Base-by-base conservation (phyloP, 169 alveolate species). In the Babesia bovis region DNA sequence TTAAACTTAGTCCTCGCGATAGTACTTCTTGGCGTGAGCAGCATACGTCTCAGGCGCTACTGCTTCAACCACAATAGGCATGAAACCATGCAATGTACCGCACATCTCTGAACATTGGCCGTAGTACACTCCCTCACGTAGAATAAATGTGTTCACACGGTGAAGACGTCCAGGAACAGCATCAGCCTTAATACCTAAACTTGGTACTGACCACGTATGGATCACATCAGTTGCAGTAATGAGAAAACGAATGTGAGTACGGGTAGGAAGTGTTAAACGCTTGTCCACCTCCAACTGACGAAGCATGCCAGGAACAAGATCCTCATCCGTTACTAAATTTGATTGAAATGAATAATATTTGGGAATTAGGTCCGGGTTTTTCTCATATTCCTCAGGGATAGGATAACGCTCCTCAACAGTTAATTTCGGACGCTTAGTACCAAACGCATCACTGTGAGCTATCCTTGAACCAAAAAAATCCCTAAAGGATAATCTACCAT, bases 11-110 rank as follows among this genome's bases (percentile, higher is more conserved):
- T 66, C 92, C 45, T 94, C 97, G 69, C 79, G 83, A 83, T 94
- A 94, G 85, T 92, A 94, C 88, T 94, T 94, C 81, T 89, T 91
- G 30, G 97, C 97, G 66, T 94, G 97, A 25, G 95, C 96, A 4
- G 97, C 96, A 63, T 91, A 94, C 26, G 95, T 91, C 83, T 91
- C 96, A 4, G 92, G 94, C 32, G 93, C 68, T 17, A 90, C 95
- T 0, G 94, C 97, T 82, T 94, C 97, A 4, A 94, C 87, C 28
- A 94, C 97, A 40, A 94, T 94, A 40, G 97, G 97, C 97, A 94
- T 94, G 60, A 92, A 94, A 51, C 96, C 97, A 51, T 94, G 97
- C 38, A 94, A 89, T 2, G 96, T 92, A 6, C 97, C 97, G 70
- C 97, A 94, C 83, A 92, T 91, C 82, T 94, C 97, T 28, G 94